Base-by-base conservation (phyloP, 495 filamentous ascomycete species). In the Aspergillus indologenus region DNA sequence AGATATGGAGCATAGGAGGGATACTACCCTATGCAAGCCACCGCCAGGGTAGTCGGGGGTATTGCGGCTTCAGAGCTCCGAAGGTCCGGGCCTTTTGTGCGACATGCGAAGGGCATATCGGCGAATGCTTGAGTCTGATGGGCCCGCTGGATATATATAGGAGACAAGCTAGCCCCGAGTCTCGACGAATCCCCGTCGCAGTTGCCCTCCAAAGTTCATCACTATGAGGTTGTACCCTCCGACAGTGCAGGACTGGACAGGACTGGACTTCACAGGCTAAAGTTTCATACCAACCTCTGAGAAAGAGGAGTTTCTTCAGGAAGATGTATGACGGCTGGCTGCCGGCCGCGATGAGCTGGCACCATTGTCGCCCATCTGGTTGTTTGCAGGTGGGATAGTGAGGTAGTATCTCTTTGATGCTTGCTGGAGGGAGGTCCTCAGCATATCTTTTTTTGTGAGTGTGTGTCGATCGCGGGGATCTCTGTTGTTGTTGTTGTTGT, bases 11-110 rank as follows among this genome's bases (percentile, higher is more conserved):
- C n/a, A n/a, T n/a, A n/a, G n/a, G n/a, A 40, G 34, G 24, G 22
- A 56, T 56, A 47, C 53, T 44, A 56, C 53, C 43, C 23, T 44
- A 19, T 56, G 53, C 53, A 56, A 56, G 43, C 53, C 53, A 31
- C 23, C 8, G 1, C 19, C 9, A 12, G 19, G 45, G 5, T 47
- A 11, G 34, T 40, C 34, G 7, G 34, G 2, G 34, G 34, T 40
- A 15, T 40, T 40, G 18, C 14, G 22, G 17, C 52, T 29, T 19
- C 31, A 40, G 5, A 7, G 34, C 5, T 7, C 2, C 5, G 34
- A 2, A 40, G 12, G 34, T 15, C 45, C 18, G 19, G 45, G 19
- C 19, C 23, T 3, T 45, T 56, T 26, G 53, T 56, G 53, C 53
- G 43, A 56, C 53, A 47, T 46, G 21, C 43, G 22, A 29, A 14